Evolutionary conservation across 1,139 yeast genomes (phyloP).

Genomic region (Debaryomyces coudertii): DNA sequence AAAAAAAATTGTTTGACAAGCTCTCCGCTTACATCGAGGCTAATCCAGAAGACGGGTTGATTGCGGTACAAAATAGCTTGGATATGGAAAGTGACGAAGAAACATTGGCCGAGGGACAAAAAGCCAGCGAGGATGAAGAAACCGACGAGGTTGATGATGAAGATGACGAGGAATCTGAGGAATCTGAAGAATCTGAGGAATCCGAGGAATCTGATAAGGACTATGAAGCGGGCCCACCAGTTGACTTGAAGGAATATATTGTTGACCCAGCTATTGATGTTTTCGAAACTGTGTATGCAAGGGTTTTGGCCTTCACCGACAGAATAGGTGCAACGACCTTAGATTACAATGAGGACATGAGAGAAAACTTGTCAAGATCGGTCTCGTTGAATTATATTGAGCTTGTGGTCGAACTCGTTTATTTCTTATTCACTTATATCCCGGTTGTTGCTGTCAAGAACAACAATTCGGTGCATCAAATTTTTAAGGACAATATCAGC

Average conservation of each 20-base stretch:
- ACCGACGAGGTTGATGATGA: constrained; percentile 26
- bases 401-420: constrained; percentile 40
- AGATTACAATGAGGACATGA: constrained; percentile 46
- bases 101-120: constrained; percentile 21
- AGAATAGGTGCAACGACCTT: constrained; percentile 42
- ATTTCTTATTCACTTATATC: constrained; percentile 39
- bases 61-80: constrained; percentile 27
- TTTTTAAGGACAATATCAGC: constrained; percentile 39
- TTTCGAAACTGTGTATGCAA: constrained; percentile 31
- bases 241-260: constrained; percentile 40
- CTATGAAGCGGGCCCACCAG: constrained; percentile 44
- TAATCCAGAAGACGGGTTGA: constrained; percentile 42
- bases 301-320: constrained; percentile 42
- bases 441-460: constrained; percentile 44
- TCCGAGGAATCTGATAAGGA: constrained; percentile 32
- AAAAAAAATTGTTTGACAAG: constrained; percentile 45
- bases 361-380: constrained; percentile 54
- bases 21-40: constrained; percentile 40
- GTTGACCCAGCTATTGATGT: constrained; percentile 43
- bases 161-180: constrained; percentile 26
- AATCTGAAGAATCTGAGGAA: constrained; percentile 28
- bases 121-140: constrained; percentile 27
- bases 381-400: constrained; percentile 50
- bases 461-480: constrained; percentile 42
- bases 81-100: constrained; percentile 22